Evolutionary conservation across 2,329 filamentous ascomycete species (phyloP), one percentile per base, ranked within the genome.

Genomic region (Graphium sp.): DNA sequence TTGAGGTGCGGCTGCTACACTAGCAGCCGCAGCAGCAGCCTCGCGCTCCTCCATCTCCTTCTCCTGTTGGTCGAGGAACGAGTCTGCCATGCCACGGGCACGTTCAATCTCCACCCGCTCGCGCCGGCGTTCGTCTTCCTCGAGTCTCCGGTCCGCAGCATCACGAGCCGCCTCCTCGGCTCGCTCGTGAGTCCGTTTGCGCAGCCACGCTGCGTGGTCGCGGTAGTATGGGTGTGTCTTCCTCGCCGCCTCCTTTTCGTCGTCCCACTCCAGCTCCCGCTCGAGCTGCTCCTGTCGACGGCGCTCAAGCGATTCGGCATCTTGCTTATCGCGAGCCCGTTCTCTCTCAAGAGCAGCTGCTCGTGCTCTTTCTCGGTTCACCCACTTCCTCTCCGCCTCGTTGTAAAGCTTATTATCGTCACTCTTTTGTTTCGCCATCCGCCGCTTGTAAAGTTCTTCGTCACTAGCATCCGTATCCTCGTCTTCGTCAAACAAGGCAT

Each of bases 401-500:
- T 79, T 60, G 45, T 82, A 94, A 26, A 71, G 59, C 44, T 85
- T 83, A 26, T 94, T 80, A 0, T 73, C 64, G 14, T 94, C 84
- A 0, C 74, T 62, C 20, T 77, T 65, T 38, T 74, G 72, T 50
- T 82, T 85, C 15, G 69, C 66, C 36, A 71, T 54, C 12, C 77
- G 70, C 26, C 84, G 66, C 17, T 64, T 63, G 47, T 92, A 75
- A 1, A 95, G 60, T 47, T 95, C 87, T 9, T 77, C 74, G 42
- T 98, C 89, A 37, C 76, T 83, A 3, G 83, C 83, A 28, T 89
- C 76, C 6, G 81, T 82, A 26, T 93, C 82, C n/a, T n/a, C n/a
- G 22, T 93, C 83, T 24, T 89, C 83, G 29, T 92, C 82, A 5
- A 10, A 16, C n/a, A n/a, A n/a, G n/a, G n/a, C n/a, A 8, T 11